phyloP scores from a whole-genome alignment of 805 yeast genomes.

The Suhomyces emberorum region DNA sequence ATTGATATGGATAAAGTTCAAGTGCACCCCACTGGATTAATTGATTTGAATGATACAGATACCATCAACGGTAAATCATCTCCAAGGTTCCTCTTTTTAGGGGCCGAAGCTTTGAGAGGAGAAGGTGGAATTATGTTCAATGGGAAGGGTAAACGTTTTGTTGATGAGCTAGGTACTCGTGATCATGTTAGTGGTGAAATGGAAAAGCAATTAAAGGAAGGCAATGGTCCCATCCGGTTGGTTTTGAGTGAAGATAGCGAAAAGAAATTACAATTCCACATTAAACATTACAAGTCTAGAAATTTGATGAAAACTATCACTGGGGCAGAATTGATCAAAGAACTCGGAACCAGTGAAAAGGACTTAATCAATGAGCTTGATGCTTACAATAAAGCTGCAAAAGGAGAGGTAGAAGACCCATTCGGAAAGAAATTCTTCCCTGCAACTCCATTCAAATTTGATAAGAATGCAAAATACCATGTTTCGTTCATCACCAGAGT shows the following conservation, averaged over 20 bases:
- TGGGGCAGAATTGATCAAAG: conserved; percentile 43
- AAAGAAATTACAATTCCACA: conserved; percentile 44
- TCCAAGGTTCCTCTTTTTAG: conserved; percentile 54
- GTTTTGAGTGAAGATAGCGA: conserved; percentile 48
- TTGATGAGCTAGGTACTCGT: conserved; percentile 58
- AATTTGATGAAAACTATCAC: conserved; percentile 49
- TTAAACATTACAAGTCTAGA: conserved; percentile 54
- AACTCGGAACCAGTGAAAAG: conserved; percentile 31
- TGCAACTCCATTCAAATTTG: conserved; percentile 41
- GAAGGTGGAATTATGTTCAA: conserved; percentile 62
- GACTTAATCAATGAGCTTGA: conserved; percentile 32
- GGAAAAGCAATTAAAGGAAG: conserved; percentile 38
- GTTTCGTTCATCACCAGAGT: conserved; percentile 55
- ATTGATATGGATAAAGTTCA: conserved; percentile 64
- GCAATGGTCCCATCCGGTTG: conserved; percentile 48
- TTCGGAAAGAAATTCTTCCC: conserved; percentile 50
- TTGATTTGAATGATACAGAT: conserved; percentile 47
- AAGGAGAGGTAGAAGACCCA: conserved; percentile 35
- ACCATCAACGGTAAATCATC: conserved; percentile 32
- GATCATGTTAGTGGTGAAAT: conserved; percentile 60
- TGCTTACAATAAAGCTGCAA: conserved; percentile 41
- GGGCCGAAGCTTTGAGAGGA: conserved; percentile 65
- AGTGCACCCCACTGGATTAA: conserved; percentile 66
- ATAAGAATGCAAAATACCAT: conserved; percentile 37
- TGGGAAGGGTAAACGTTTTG: conserved; percentile 51